Conservation (phyloP, 192 early-diverging fungal species). For the Fimicolochytrium jonesii region DNA sequence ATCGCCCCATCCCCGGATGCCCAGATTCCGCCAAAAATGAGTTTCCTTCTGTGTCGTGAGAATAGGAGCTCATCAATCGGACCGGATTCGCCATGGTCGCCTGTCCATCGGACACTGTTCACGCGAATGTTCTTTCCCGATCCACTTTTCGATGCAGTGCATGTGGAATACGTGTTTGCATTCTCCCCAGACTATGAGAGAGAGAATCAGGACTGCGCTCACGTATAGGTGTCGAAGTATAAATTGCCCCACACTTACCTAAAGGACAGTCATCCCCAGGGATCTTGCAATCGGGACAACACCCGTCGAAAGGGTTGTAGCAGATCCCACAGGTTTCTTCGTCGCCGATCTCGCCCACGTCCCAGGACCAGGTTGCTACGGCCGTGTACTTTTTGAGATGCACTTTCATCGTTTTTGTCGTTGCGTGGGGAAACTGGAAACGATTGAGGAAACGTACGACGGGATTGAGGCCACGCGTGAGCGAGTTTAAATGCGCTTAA, state of each 20-base stretch:
- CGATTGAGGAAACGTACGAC: too few species aligned
- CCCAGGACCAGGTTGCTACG: conserved; percentile 87
- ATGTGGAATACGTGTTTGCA: conserved; percentile 92
- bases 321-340: conserved; percentile 94
- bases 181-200: conserved; percentile 71
- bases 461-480: too few species aligned
- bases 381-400: conserved; percentile 56
- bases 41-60: too few species aligned
- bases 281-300: conserved; percentile 78
- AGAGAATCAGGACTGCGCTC: too few species aligned
- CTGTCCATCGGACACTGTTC: conserved; percentile 89
- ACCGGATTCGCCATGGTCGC: conserved; percentile 53
- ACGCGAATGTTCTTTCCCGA: conserved; percentile 58
- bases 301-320: conserved; percentile 75
- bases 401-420: not conserved
- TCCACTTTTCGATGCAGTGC: conserved; percentile 70
- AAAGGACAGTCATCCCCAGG: conserved; percentile 85
- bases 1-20: too few species aligned
- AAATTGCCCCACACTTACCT: conserved; percentile 42
- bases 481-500: too few species aligned
- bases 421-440: too few species aligned
- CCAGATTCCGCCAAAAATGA: too few species aligned
- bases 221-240: too few species aligned
- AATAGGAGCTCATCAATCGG: not conserved
- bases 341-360: conserved; percentile 64